Base-by-base conservation (phyloP, 2,329 filamentous ascomycete genomes). In the Fusarium coicis region DNA sequence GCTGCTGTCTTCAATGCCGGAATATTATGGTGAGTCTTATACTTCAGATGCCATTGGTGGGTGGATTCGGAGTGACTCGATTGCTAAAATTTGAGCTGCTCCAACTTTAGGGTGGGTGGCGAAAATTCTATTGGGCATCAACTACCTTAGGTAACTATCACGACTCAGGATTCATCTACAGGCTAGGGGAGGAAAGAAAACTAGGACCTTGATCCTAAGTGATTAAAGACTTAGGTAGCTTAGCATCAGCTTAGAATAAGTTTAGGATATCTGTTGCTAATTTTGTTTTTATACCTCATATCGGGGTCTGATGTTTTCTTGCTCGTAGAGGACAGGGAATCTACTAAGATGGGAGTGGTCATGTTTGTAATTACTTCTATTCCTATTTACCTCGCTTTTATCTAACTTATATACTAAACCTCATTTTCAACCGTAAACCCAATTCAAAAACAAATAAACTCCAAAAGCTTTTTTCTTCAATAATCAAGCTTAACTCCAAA, bases 61-160 rank as follows among this genome's bases (percentile, higher is more conserved):
- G 50, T 57, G 39, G 49, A 26, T 54, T 44, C 56, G 55, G 49
- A 63, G 47, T 70, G 66, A 63, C 58, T 66, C 49, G 57, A 52
- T 34, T 68, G 49, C 54, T 70, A 75, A 78, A 78, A 75, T 75
- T 78, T 75, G 57, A 62, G 46, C 42, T 74, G 75, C 73, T 68
- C 74, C 74, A 73, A 73, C 68, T 74, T 75, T 78, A 44, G 66
- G 59, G 62, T 67, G 69, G 61, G 74, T 68, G 63, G 68, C 71
- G 44, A 74, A 76, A 77, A 74, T 76, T 75, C 60, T 62, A 77
- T 75, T 77, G 74, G 77, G 72, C 68, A 63, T 65, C 53, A 53
- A 58, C 70, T 54, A 52, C 30, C 30, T 49, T 14, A n/a, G n/a
- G n/a, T n/a, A 23, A 53, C 40, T 49, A 64, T 74, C 61, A 49